Percentiles rank a stretch among this genome's conserved stretches.
phyloP scores from a whole-genome alignment of 202 grass and related monocot genomes.

The Digitaria exilis region DNA sequence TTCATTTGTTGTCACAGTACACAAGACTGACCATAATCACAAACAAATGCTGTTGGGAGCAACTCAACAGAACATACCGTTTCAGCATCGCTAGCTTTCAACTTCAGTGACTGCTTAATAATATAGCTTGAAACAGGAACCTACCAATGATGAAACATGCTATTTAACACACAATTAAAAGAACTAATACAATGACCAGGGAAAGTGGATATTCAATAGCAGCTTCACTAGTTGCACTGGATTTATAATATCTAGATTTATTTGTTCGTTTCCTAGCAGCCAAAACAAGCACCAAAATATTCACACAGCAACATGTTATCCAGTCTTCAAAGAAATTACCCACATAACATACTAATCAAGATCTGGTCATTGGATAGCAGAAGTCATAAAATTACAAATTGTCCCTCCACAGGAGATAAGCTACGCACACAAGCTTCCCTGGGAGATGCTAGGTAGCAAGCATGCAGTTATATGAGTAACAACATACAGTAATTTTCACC shows the following conservation, averaged over 20 bases:
- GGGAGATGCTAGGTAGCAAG: not conserved
- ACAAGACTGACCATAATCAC: not conserved
- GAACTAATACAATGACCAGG: slow-evolving; percentile 2
- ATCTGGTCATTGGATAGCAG: not conserved
- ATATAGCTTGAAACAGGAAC: slow-evolving; percentile 74
- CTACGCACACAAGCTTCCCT: not conserved
- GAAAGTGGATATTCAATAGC: not conserved
- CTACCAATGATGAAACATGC: slow-evolving; percentile 45
- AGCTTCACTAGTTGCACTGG: not conserved
- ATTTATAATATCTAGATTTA: not conserved
- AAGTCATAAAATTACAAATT: not conserved
- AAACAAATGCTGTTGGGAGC: slow-evolving; percentile 17
- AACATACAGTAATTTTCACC: not conserved
- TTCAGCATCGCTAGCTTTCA: slow-evolving; percentile 83
- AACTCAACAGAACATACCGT: slow-evolving; percentile 54
- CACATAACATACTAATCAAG: not conserved
- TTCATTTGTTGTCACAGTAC: slow-evolving; percentile 1
- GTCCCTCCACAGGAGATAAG: not conserved
- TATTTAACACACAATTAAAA: not conserved
- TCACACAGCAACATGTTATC: not conserved
- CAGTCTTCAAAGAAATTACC: not conserved
- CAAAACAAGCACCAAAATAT: not conserved
- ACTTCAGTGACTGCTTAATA: slow-evolving; percentile 82
- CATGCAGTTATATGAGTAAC: not conserved
- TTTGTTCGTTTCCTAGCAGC: not conserved